phyloP scores from a whole-genome alignment of 148 eudicot species.

The Vaccinium macrocarpon region DNA sequence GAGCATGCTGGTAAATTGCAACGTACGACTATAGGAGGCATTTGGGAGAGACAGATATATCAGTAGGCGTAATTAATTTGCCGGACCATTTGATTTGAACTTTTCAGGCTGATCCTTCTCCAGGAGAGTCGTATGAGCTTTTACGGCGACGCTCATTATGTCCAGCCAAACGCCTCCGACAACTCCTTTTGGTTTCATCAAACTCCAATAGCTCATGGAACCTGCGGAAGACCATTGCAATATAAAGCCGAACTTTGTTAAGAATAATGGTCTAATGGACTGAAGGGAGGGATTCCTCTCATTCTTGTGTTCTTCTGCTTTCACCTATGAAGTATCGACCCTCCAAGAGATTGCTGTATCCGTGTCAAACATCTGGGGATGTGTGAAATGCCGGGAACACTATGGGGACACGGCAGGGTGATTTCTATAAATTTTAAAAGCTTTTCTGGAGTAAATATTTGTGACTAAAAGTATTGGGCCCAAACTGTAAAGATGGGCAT shows the following conservation, averaged over 20 bases:
- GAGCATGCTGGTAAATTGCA: conserved; percentile 37
- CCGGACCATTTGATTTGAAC: too few relatives aligned
- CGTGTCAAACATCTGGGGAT: too few relatives aligned
- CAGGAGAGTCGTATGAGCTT: conserved; percentile 47
- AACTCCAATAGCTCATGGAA: conserved; percentile 67
- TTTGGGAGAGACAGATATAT: not conserved
- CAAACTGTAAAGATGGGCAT: too few relatives aligned
- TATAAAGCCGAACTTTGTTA: not conserved
- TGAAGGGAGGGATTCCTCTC: not conserved
- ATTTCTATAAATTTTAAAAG: too few relatives aligned
- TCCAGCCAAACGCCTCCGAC: conserved; percentile 71
- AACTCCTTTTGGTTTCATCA: conserved; percentile 73
- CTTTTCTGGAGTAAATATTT: too few relatives aligned
- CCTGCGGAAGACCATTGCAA: conserved; percentile 30
- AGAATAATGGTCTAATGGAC: not conserved
- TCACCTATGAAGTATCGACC: too few relatives aligned
- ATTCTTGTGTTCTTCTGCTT: not conserved
- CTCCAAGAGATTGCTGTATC: too few relatives aligned
- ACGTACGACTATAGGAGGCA: not conserved
- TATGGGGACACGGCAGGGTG: too few relatives aligned
- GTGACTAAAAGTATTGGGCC: too few relatives aligned
- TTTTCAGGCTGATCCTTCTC: conserved; percentile 31
- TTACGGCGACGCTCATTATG: conserved; percentile 79
- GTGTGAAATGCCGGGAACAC: too few relatives aligned
- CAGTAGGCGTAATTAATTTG: not conserved